Percentiles rank a stretch among this genome's conserved stretches.
phyloP scores from a whole-genome alignment of 1,139 yeast genomes.

The Blastobotrys apis region DNA sequence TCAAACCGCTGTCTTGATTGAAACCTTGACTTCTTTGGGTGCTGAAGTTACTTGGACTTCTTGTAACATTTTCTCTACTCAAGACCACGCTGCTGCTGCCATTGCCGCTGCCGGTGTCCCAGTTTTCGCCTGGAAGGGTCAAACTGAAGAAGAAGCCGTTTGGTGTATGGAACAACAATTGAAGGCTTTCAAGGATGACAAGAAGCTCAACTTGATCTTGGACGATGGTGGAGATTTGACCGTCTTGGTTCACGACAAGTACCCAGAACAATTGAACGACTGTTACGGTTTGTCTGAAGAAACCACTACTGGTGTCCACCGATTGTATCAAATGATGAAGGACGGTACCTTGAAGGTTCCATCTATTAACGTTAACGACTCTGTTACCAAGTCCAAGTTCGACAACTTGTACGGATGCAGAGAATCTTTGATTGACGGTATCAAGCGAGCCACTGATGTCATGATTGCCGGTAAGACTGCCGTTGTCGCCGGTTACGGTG shows the following conservation, averaged over 20 bases:
- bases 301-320: slow-evolving; percentile 99
- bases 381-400: slow-evolving; percentile 98
- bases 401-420: slow-evolving; percentile 99
- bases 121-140: slow-evolving; percentile 99
- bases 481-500: slow-evolving; percentile 99
- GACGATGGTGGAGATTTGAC: slow-evolving; percentile 99
- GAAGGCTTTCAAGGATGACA: slow-evolving; percentile 94
- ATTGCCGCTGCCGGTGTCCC: slow-evolving; percentile 99
- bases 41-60: slow-evolving; percentile 99
- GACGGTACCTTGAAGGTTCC: slow-evolving; percentile 94
- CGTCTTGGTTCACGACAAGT: slow-evolving; percentile 92
- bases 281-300: slow-evolving; percentile 98
- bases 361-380: slow-evolving; percentile 98
- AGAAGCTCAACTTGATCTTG: slow-evolving; percentile 93
- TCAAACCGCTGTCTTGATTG: slow-evolving; percentile 98
- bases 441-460: slow-evolving; percentile 99
- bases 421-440: slow-evolving; percentile 98
- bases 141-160: slow-evolving; percentile 98
- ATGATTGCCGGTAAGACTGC: slow-evolving; percentile 99
- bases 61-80: slow-evolving; percentile 99
- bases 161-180: slow-evolving; percentile 99
- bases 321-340: slow-evolving; percentile 93
- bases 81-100: slow-evolving; percentile 99
- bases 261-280: slow-evolving; percentile 95
- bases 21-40: slow-evolving; percentile 95